Conservation (phyloP, 768 basidiomycete genomes). For the Suillus plorans region DNA sequence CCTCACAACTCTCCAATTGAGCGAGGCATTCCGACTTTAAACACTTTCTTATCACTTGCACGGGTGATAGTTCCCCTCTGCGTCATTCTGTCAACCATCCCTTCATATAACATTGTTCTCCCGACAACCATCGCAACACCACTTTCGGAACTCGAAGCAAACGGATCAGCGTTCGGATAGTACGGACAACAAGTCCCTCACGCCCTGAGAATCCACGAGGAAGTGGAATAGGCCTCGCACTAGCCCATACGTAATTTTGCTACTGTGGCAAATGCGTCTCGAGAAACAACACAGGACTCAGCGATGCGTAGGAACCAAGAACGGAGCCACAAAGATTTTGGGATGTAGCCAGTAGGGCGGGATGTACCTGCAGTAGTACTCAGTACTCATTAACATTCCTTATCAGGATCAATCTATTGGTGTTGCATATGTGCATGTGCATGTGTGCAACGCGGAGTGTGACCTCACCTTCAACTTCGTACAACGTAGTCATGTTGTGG, state of each 20-base stretch:
- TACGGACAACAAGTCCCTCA: conserved; percentile 46
- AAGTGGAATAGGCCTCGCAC: conserved; percentile 21
- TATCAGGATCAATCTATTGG: not conserved
- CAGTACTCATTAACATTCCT: conserved; percentile 36
- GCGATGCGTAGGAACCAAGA: conserved; percentile 28
- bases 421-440: not conserved
- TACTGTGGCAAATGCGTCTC: conserved; percentile 24
- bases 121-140: conserved; percentile 42
- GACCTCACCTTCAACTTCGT: conserved; percentile 16
- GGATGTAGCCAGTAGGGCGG: conserved; percentile 3
- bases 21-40: conserved; percentile 4
- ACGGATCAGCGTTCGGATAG: conserved; percentile 46
- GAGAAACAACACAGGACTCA: conserved; percentile 29
- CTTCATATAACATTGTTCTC: conserved; percentile 23
- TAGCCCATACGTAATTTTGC: conserved; percentile 35
- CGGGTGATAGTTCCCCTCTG: not conserved
- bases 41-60: not conserved
- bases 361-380: conserved; percentile 30
- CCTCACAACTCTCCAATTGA: conserved; percentile 17
- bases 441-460: not conserved
- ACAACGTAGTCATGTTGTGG: conserved; percentile 22
- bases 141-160: conserved; percentile 54
- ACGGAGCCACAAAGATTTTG: not conserved
- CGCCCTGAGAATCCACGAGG: conserved; percentile 52
- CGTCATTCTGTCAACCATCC: conserved; percentile 21